Conservation (phyloP, 495 filamentous ascomycete genomes). For the Xylaria nigripes region DNA sequence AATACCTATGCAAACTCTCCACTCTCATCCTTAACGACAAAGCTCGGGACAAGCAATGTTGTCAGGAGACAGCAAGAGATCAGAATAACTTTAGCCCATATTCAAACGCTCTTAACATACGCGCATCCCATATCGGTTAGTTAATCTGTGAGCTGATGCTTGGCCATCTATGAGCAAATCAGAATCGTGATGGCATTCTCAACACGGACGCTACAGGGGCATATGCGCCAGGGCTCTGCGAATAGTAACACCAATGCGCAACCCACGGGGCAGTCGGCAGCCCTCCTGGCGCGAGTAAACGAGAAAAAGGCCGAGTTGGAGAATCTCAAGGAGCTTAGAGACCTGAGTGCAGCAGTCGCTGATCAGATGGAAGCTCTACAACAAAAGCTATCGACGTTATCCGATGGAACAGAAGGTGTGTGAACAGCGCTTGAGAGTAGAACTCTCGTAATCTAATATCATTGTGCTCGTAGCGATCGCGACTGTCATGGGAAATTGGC, state of each 20-base stretch:
- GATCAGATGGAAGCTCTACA: conserved; percentile 87
- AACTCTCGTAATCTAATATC: conserved; percentile 1
- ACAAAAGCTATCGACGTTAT: conserved; percentile 76
- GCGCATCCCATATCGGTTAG: not conserved
- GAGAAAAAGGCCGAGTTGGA: conserved; percentile 93
- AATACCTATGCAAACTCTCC: not conserved
- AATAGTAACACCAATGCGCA: conserved; percentile 29
- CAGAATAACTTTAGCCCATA: not conserved
- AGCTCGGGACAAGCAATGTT: not conserved
- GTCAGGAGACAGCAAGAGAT: not conserved
- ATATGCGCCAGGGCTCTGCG: conserved; percentile 53
- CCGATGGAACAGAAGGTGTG: conserved; percentile 86
- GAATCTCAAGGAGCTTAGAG: conserved; percentile 75
- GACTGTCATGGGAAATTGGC: conserved; percentile 88
- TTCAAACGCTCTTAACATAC: not conserved
- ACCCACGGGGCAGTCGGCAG: conserved; percentile 63
- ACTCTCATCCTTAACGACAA: not conserved
- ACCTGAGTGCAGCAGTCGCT: conserved; percentile 79
- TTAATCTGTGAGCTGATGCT: not conserved
- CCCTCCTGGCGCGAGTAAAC: conserved; percentile 75
- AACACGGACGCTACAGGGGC: conserved; percentile 47
- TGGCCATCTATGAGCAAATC: not conserved
- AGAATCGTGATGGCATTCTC: conserved; percentile 20
- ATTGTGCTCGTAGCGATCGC: conserved; percentile 61
- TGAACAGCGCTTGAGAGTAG: not conserved